Evolutionary conservation across 352 stramenopile genomes (phyloP), one percentile per base, ranked within the genome.

Genomic region (Achlya hypogyna): DNA sequence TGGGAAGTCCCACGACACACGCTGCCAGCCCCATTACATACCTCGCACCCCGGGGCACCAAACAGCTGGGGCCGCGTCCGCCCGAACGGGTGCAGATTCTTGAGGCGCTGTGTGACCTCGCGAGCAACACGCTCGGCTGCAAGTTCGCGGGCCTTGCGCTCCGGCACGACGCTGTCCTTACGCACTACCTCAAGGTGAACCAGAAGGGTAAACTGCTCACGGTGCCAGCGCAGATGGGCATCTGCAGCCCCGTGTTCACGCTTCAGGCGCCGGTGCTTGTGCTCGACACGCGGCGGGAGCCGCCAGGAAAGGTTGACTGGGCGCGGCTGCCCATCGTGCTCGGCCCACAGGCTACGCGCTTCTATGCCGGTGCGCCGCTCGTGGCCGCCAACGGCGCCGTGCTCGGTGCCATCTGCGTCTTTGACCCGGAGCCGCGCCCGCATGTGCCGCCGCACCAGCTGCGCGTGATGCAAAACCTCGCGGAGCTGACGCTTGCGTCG

Each of bases 331-430:
- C 84, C 31, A 79, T 93, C 42, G 84, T 93, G 1, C 69, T 80
- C 42, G 84, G 82, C 0, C 81, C 84, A 0, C 84, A 93, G 58
- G 76, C 83, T 34, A 78, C 78, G 14, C 78, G 74, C 22, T 91
- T 90, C 65, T 93, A 93, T 66, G 79, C 78, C 2, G 81, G 82
- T 0, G 75, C 89, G 16, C 81, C 80, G 35, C 72, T 91, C 4
- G 63, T 78, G 1, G 76, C 88, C 72, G 42, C 62, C 45, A 78
- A 75, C 31, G 62, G 71, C 2, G 75, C 76, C 8, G 66, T 78
- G 6, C 71, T 91, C 27, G 84, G 84, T 0, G 82, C 82, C 12
- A 47, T 93, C 23, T 79, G 76, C 5, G 69, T 93, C 23, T 91
- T 90, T 65, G 82, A 93, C 40, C 53, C 77, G 0, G 73, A 82